phyloP scores from a whole-genome alignment of 73 alveolate species.

The Durusdinium trenchii region DNA sequence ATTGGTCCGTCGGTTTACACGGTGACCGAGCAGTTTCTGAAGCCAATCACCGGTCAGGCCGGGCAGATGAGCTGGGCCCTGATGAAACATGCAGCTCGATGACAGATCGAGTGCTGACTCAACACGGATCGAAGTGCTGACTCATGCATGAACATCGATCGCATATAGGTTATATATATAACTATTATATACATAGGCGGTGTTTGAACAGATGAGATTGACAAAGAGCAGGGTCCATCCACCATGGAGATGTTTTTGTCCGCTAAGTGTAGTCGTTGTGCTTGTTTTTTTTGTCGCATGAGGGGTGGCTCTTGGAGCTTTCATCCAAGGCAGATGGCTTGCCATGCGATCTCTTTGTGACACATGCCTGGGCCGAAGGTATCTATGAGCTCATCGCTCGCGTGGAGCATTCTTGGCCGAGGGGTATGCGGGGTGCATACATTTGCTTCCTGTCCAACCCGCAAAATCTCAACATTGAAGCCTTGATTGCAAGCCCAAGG shows the following conservation, averaged over 20 bases:
- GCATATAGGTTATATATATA: too few relatives aligned
- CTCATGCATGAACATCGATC: too few relatives aligned
- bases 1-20: not conserved
- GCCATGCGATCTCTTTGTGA: slow-evolving; percentile 31
- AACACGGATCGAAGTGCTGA: too few relatives aligned
- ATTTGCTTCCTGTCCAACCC: not conserved
- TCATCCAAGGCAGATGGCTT: not conserved
- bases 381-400: not conserved
- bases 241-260: too few relatives aligned
- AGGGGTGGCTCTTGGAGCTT: too few relatives aligned
- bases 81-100: too few relatives aligned
- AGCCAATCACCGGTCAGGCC: not conserved
- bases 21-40: not conserved
- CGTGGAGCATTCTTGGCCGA: not conserved
- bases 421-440: not conserved
- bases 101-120: too few relatives aligned
- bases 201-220: too few relatives aligned
- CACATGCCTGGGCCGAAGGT: not conserved
- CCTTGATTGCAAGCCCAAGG: not conserved
- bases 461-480: not conserved
- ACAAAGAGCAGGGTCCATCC: too few relatives aligned
- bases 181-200: too few relatives aligned
- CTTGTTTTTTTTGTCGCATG: too few relatives aligned
- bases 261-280: too few relatives aligned
- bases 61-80: not conserved